phyloP scores from a whole-genome alignment of 441 rosid species.

The Raphanus hybrid region DNA sequence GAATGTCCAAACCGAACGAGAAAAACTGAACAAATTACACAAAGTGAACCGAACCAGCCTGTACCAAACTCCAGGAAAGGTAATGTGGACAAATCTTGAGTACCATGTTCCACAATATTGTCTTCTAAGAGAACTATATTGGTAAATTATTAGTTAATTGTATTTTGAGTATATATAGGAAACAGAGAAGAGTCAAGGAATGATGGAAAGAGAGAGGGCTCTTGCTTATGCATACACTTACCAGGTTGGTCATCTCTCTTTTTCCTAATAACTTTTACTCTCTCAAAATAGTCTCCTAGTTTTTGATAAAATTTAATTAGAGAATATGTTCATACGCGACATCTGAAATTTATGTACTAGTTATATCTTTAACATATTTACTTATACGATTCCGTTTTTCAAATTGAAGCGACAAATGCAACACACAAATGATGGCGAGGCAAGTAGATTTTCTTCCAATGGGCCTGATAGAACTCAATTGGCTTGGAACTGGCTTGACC shows the following conservation, averaged over 20 bases:
- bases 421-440: conserved; percentile 44
- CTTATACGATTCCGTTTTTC: neutral
- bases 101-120: neutral
- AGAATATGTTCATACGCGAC: no score
- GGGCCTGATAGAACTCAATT: conserved; percentile 61
- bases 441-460: conserved; percentile 33
- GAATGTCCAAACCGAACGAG: conserved; percentile 26
- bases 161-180: conserved; percentile 43
- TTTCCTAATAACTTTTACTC: neutral
- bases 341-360: neutral
- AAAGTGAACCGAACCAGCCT: conserved; percentile 46
- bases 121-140: neutral
- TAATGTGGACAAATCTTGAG: conserved; percentile 6
- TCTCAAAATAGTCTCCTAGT: neutral
- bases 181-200: conserved; percentile 59
- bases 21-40: conserved; percentile 26
- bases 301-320: neutral
- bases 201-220: conserved; percentile 77
- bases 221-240: conserved; percentile 92
- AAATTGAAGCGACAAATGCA: conserved; percentile 46
- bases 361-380: neutral
- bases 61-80: conserved; percentile 47
- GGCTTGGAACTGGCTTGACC: conserved; percentile 96
- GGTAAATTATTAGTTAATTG: neutral
- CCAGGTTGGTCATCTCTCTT: conserved; percentile 57